phyloP scores from a whole-genome alignment of 2,329 filamentous ascomycete genomes.

The Trichoderma sp. region DNA sequence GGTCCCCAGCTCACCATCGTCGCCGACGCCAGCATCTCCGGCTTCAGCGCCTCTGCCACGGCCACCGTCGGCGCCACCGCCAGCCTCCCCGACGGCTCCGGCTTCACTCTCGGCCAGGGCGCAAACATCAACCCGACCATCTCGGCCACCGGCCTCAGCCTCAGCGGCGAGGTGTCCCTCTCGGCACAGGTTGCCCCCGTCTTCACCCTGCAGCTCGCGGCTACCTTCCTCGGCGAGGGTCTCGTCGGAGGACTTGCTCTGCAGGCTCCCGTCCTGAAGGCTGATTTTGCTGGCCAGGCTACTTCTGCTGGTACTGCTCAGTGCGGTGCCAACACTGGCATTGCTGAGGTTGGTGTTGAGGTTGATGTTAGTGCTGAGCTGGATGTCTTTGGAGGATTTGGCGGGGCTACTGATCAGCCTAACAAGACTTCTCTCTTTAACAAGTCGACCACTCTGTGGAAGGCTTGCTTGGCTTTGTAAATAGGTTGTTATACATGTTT shows the following conservation, averaged over 20 bases:
- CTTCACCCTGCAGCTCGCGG: slow-evolving; percentile 7
- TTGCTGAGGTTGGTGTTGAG: background rate
- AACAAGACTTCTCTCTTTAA: slow-evolving; percentile 8
- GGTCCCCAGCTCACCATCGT: slow-evolving; percentile 13
- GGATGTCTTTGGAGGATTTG: slow-evolving; percentile 15
- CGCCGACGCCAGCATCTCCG: slow-evolving; percentile 7
- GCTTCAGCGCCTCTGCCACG: background rate
- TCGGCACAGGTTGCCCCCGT: background rate
- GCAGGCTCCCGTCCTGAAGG: background rate
- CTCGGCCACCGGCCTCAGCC: background rate
- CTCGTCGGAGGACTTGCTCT: slow-evolving; percentile 9
- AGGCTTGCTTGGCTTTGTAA: slow-evolving; percentile 1
- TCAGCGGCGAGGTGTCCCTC: slow-evolving; percentile 1
- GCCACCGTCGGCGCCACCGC: slow-evolving; percentile 3
- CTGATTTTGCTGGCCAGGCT: background rate
- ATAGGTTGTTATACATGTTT: background rate
- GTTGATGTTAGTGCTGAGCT: slow-evolving; percentile 11
- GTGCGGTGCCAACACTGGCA: slow-evolving; percentile 1
- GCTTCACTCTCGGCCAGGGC: background rate
- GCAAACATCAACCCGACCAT: background rate
- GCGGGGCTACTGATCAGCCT: background rate
- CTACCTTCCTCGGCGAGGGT: slow-evolving; percentile 14
- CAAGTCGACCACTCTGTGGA: background rate
- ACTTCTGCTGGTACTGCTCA: background rate
- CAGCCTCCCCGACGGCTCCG: slow-evolving; percentile 16